Base-by-base conservation (phyloP, 805 yeast species). In the Nakazawaea molendinolei region DNA sequence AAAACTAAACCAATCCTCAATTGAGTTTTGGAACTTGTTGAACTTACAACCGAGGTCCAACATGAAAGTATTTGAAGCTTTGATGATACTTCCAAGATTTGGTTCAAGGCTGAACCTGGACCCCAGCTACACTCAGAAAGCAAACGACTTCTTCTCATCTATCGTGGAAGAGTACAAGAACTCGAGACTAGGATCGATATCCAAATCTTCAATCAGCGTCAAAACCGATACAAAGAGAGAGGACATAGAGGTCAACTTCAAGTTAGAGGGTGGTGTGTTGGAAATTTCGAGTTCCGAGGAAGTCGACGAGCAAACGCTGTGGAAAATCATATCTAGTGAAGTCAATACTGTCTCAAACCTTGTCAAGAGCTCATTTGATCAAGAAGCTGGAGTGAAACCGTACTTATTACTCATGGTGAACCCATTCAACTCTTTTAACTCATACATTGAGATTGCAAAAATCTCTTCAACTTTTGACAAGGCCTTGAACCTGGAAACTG, bases 1-100 rank as follows among this genome's bases (percentile, higher is more conserved):
- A 39, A 69, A 62, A 23, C 61, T 70, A 28, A 75, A 67, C 50
- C 66, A 67, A 46, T 60, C 66, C 22, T 75, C 72, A 32, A 53
- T 69, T 13, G 53, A 56, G 40, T 71, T 69, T 47, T 79, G 80
- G 87, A 75, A 63, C 46, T 57, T 66, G 29, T 50, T 83, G 46
- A 71, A 74, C 40, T 63, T 82, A 33, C 67, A 69, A 29, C 85
- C 90, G 0, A 46, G 69, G 6, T 51, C 54, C 17, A 69, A 67
- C 1, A 53, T 59, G 1, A 79, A 80, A 42, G 60, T 71, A 40
- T 70, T 79, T 40, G 71, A 70, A 38, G 54, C 76, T 6, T 43
- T 81, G 7, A 47, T 79, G 41, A 48, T 83, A 1, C 44, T 43
- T 25, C 61, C 56, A 17, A 43, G 47, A 3, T 32, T 18, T 8